Evolutionary conservation across 495 filamentous ascomycete genomes (phyloP), one percentile per base, ranked within the genome.

Genomic region (Bryoglossum gracile): DNA sequence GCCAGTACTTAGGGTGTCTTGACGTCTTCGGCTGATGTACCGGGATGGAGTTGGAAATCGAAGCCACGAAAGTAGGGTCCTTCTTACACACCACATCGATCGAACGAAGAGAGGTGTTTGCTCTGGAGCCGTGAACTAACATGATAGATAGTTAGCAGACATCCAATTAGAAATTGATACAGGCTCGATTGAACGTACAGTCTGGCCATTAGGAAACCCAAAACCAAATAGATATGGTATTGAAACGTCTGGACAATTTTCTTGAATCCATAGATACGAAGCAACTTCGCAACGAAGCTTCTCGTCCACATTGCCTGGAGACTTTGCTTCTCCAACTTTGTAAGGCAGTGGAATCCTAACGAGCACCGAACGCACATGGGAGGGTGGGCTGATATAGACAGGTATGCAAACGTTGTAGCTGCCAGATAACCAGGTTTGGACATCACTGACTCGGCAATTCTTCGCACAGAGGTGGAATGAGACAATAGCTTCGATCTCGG

Each of bases 81-180:
- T 11, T 42, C 23, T 42, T 19, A 42, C 23, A 11, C 23, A 11
- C 39, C 39, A 42, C 8, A 42, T 24, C 23, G 23, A 6, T 19
- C 21, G 18, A 21, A 19, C 39, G 21, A 42, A 42, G 39, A 42
- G 23, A 6, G 39, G 9, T 14, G 39, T 14, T 8, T 42, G 18
- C 39, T 23, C 11, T 8, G 39, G 39, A 19, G 18, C 11, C 39
- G 39, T 42, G 39, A 42, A 44, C 41, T 16, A 44, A n/a, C n/a
- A n/a, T n/a, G n/a, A n/a, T n/a, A n/a, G n/a, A n/a, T n/a, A n/a
- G n/a, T n/a, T n/a, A n/a, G n/a, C 30, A 28, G 14, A 13, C 26
- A 30, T 30, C 13, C 5, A 13, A 30, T 13, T 30, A 13, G 26
- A 13, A 30, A 14, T 5, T 38, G 35, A 14, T 8, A 6, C 8